Conservation (phyloP, 2,329 filamentous ascomycete species). For the Fusarium duplospermum region DNA sequence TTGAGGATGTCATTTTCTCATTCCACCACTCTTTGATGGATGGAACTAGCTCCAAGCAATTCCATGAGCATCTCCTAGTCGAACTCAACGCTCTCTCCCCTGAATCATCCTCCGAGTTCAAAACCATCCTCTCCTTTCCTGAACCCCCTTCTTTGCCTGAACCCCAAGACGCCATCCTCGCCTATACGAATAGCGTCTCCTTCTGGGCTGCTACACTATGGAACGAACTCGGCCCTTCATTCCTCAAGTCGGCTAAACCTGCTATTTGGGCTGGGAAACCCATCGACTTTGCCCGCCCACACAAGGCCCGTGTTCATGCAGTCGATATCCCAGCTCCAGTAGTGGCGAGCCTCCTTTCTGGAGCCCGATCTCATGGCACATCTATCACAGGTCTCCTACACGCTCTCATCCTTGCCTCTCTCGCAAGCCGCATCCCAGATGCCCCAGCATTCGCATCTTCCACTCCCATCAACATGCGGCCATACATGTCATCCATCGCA, state of each 20-base stretch:
- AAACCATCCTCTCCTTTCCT: constrained; percentile 43
- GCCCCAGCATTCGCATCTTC: constrained; percentile 50
- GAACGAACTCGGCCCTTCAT: constrained; percentile 53
- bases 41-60: constrained; percentile 59
- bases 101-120: background rate
- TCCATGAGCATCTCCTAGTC: constrained; percentile 60
- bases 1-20: constrained; percentile 58
- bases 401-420: constrained; percentile 55
- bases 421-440: constrained; percentile 52
- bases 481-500: constrained; percentile 45
- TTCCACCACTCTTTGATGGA: constrained; percentile 67
- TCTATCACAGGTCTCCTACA: constrained; percentile 64
- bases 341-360: constrained; percentile 49
- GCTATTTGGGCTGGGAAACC: constrained; percentile 53
- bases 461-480: constrained; percentile 60
- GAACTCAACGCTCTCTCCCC: constrained; percentile 51
- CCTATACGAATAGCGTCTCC: constrained; percentile 52
- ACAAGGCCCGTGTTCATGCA: constrained; percentile 51
- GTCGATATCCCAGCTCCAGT: constrained; percentile 49
- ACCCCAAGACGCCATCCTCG: constrained; percentile 55
- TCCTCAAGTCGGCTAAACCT: constrained; percentile 47
- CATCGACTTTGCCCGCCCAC: constrained; percentile 51
- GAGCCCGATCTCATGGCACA: constrained; percentile 54
- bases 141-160: constrained; percentile 49
- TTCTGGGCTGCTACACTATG: constrained; percentile 57